Base-by-base conservation (phyloP, 306 rosid species). In the Medicago lupulina region DNA sequence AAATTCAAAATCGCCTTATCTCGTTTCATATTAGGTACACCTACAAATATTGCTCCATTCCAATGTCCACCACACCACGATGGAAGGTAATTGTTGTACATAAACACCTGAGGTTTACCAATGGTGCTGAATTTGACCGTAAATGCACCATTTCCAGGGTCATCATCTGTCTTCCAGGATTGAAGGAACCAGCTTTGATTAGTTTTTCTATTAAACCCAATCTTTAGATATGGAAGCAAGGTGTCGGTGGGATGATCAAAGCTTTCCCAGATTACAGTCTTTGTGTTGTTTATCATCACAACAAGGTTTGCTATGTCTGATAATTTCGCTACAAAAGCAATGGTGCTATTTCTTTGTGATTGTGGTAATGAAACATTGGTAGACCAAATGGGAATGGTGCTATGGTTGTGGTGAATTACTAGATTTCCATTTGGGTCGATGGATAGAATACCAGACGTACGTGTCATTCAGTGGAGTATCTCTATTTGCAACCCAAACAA, bases 61-160 rank as follows among this genome's bases (percentile, higher is more conserved):
- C 68, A 85, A 60, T 14, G 18, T 2, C 83, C 80, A 13, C 41
- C 74, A 0, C 85, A 34, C 85, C 88, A 78, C 28, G 15, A 25
- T 0, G 81, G 73, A 59, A 4, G 0, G 6, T 62, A 46, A 61
- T 55, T 47, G 39, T 25, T 47, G 78, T 57, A 79, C 10, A 90
- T 38, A 9, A 85, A 13, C 28, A 88, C 6, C 62, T 88, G 87
- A 0, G 87, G 84, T 8, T 84, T 75, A 28, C 89, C 93, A 6
- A 44, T 55, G 0, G 77, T 40, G 15, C 79, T 80, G 17, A 88
- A 73, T 9, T 67, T 43, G 12, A 39, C 7, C 0, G 69, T 65
- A 70, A 18, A 73, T n/a, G 44, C 77, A 2, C 93, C 83, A 4
- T 21, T 57, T 57, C 63, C 63, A 57, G 63, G 63, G 15, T 57